Evolutionary conservation across 2,329 filamentous ascomycete species (phyloP).

Genomic region (Trichoderma sp.): DNA sequence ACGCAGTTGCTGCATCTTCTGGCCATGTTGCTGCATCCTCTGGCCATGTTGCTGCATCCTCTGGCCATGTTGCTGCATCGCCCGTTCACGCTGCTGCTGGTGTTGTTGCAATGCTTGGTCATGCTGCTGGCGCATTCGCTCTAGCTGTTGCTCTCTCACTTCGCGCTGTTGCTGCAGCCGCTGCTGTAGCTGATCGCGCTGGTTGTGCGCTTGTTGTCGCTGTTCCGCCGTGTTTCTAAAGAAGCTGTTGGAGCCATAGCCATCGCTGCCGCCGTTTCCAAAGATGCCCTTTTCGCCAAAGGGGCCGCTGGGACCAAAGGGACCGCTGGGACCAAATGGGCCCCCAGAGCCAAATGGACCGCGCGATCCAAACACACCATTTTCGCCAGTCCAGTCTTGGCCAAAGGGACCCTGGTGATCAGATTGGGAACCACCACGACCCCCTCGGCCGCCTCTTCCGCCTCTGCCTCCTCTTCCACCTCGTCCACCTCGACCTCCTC

Average conservation of each 20-base stretch:
- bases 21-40: not conserved
- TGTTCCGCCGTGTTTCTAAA: not conserved
- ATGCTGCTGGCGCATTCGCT: not conserved
- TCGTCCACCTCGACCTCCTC: conserved; percentile 25
- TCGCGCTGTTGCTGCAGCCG: not conserved
- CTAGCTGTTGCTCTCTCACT: not conserved
- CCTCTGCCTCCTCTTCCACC: conserved; percentile 3
- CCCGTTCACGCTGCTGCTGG: not conserved
- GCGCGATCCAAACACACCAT: conserved; percentile 24
- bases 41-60: not conserved
- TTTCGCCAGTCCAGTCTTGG: not conserved
- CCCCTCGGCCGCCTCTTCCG: conserved; percentile 13
- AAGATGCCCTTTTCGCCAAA: conserved; percentile 20
- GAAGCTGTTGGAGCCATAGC: not conserved
- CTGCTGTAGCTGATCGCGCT: not conserved
- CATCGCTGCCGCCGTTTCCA: not conserved
- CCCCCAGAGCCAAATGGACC: conserved; percentile 24
- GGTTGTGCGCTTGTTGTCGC: not conserved
- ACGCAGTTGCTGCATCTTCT: not conserved
- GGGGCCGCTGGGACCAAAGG: conserved; percentile 20
- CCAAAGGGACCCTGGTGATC: not conserved
- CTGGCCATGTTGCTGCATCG: not conserved
- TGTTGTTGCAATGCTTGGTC: not conserved
- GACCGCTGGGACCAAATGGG: conserved; percentile 21
- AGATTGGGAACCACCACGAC: conserved; percentile 14